phyloP scores from a whole-genome alignment of 2,329 filamentous ascomycete genomes.

The Aulographum hederae region DNA sequence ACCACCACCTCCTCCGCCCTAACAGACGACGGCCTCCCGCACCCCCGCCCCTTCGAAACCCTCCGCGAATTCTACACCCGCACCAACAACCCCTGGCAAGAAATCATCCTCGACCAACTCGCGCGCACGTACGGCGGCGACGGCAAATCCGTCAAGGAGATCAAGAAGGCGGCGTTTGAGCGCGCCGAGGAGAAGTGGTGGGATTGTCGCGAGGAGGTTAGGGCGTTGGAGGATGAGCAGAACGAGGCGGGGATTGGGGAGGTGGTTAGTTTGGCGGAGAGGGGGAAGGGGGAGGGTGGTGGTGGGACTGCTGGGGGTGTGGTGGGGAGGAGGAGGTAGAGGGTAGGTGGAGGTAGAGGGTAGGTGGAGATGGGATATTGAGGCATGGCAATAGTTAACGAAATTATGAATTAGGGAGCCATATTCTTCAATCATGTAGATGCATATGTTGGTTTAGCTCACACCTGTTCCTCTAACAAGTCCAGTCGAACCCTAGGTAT shows the following conservation, averaged over 20 bases:
- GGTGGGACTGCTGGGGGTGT: constrained; percentile 23
- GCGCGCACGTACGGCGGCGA: constrained; percentile 44
- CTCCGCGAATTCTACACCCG: constrained; percentile 83
- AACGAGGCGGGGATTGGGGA: constrained; percentile 90
- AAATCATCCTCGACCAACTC: constrained; percentile 58
- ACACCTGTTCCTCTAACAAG: no score
- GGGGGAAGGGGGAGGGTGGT: constrained; percentile 32
- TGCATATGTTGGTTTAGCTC: no score
- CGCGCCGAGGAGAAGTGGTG: constrained; percentile 96
- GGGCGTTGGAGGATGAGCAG: constrained; percentile 82
- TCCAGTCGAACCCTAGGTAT: no score
- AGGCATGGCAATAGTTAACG: no score
- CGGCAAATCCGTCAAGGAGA: constrained; percentile 65
- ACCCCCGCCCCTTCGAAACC: constrained; percentile 68
- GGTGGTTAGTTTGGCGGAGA: constrained; percentile 72
- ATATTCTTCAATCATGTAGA: no score
- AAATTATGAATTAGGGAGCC: no score
- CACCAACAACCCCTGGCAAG: constrained; percentile 81
- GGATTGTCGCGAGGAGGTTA: constrained; percentile 91
- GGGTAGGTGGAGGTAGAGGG: no score
- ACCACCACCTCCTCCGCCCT: constrained; percentile 34
- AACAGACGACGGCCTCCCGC: constrained; percentile 60
- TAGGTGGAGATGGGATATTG: no score
- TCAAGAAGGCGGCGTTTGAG: constrained; percentile 79
- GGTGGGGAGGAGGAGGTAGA: constrained; percentile 16